A percentile compares a stretch with the other conserved stretches of the same genome.
Evolutionary conservation across 2,329 filamentous ascomycete species (phyloP).

Genomic region (Fusarium xyrophilum): DNA sequence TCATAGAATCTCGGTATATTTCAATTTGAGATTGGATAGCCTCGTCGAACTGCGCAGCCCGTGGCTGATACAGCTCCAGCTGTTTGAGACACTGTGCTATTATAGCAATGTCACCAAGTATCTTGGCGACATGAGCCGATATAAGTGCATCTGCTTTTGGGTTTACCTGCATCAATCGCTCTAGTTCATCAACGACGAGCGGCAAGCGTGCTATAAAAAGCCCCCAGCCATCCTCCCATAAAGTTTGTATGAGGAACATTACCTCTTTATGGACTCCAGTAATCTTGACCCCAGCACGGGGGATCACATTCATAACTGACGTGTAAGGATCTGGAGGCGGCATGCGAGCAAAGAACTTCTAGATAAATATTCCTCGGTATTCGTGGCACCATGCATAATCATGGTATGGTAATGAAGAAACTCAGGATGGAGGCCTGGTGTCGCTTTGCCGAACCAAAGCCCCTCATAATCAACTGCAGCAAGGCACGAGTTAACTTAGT

Average conservation of each 20-base stretch:
- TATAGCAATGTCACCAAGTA: background rate
- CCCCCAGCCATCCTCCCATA: background rate
- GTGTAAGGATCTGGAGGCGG: background rate
- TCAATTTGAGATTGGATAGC: rapidly evolving
- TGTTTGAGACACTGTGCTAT: background rate
- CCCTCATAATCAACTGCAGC: too few relatives aligned
- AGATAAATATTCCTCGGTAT: too few relatives aligned
- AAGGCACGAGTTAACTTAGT: too few relatives aligned
- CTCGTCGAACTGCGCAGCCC: background rate
- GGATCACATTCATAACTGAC: background rate
- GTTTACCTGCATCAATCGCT: background rate
- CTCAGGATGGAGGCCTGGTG: too few relatives aligned
- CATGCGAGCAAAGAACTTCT: background rate
- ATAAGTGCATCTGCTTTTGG: background rate
- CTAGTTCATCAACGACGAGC: background rate
- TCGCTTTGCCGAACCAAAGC: too few relatives aligned
- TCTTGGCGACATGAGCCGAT: background rate
- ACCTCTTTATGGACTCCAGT: background rate
- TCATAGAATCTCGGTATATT: rapidly evolving
- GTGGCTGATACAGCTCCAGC: background rate
- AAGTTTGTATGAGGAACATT: background rate
- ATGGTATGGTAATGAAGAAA: too few relatives aligned
- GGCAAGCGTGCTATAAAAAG: background rate
- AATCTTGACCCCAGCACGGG: background rate
- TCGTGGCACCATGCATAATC: too few relatives aligned